These are phyloP conservation scores for Rhynchosporium agropyri DNA, from an alignment of 2,329 filamentous ascomycete genomes.

Conservation along the genomic window DNA sequence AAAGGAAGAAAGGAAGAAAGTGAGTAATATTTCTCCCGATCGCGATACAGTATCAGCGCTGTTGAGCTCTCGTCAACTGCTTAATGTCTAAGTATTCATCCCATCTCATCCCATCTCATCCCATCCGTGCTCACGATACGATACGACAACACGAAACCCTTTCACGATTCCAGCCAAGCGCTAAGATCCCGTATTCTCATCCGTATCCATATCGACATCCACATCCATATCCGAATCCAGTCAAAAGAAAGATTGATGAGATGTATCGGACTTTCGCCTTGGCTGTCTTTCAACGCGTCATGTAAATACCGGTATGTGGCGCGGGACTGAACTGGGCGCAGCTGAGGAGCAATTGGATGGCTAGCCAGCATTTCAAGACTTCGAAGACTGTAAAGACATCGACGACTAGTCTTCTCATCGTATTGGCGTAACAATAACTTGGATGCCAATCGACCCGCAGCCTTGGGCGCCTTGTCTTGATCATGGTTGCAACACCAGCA, in stretches of 20 bases:
- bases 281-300: conserved; percentile 17
- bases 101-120: not conserved
- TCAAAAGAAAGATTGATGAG: not conserved
- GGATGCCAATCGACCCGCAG: conserved; percentile 14
- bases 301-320: conserved; percentile 12
- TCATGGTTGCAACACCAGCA: too few relatives aligned
- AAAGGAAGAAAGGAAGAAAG: not conserved
- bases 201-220: not conserved
- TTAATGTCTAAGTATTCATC: not conserved
- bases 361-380: not conserved
- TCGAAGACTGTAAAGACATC: not conserved
- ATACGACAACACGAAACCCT: not conserved
- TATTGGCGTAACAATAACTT: not conserved
- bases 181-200: not conserved
- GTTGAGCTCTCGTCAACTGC: too few relatives aligned
- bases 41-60: not conserved
- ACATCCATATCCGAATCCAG: not conserved
- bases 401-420: not conserved
- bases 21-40: not conserved
- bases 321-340: not conserved
- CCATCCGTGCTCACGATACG: not conserved
- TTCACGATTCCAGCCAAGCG: not conserved
- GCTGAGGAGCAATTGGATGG: conserved; percentile 1
- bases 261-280: not conserved
- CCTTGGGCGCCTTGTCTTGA: not conserved